phyloP scores from a whole-genome alignment of 306 rosid species.

The Prunus fruticosa region DNA sequence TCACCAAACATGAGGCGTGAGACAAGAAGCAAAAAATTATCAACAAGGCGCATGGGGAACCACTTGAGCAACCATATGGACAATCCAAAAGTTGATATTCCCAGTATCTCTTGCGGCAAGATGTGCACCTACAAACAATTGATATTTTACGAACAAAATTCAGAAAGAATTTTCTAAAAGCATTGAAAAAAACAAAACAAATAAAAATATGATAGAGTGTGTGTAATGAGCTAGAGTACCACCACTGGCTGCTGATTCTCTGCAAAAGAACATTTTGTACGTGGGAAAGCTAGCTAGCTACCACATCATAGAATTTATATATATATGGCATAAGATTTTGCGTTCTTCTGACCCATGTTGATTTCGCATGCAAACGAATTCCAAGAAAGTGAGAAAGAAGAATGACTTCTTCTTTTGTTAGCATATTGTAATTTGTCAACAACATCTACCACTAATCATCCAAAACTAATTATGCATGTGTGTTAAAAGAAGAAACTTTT shows the following conservation, averaged over 20 bases:
- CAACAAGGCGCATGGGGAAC: conserved; percentile 76
- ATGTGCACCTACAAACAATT: conserved; percentile 68
- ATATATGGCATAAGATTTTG: conserved; percentile 29
- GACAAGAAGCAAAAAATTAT: conserved; percentile 65
- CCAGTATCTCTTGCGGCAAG: conserved; percentile 86
- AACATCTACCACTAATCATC: not conserved
- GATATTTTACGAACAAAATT: no score
- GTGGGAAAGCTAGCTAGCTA: conserved; percentile 12
- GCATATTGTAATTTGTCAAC: not conserved
- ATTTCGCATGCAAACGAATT: conserved; percentile 68
- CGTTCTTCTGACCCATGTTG: conserved; percentile 34
- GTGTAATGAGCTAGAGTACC: not conserved
- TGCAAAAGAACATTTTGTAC: conserved; percentile 4
- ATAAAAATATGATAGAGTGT: not conserved
- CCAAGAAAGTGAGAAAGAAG: conserved; percentile 40
- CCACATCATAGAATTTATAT: conserved; percentile 1
- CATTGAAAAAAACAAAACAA: not conserved
- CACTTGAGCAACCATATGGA: conserved; percentile 86
- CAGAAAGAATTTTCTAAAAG: not conserved
- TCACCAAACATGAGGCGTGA: conserved; percentile 87
- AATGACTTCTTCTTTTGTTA: not conserved
- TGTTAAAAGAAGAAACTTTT: not conserved
- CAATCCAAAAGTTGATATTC: conserved; percentile 93
- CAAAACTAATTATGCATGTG: not conserved
- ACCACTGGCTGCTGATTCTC: conserved; percentile 8